A percentile compares a stretch with the other conserved stretches of the same genome.
These are phyloP conservation scores for Amanita brunnescens DNA, from an alignment of 768 basidiomycete genomes.

Conservation along the genomic window DNA sequence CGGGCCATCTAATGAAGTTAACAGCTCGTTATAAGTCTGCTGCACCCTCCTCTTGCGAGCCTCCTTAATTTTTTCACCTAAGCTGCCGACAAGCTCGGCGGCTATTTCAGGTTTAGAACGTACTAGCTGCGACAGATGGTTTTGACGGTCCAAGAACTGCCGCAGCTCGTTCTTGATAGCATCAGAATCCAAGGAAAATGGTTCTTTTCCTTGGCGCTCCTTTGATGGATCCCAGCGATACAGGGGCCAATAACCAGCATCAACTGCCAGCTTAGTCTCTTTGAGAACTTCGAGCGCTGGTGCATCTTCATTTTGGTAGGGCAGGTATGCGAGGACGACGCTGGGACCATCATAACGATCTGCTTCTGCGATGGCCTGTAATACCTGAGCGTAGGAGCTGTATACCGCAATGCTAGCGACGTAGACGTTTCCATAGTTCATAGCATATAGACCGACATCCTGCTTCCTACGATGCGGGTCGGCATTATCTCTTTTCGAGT, in stretches of 20 bases:
- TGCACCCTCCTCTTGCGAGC: constrained; percentile 76
- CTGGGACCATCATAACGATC: constrained; percentile 86
- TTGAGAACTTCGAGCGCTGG: constrained; percentile 87
- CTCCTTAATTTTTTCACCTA: constrained; percentile 79
- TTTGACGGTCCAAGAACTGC: constrained; percentile 92
- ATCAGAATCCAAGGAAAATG: constrained; percentile 90
- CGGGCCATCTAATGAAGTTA: constrained; percentile 80
- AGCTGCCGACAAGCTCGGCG: constrained; percentile 69
- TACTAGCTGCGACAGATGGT: constrained; percentile 91
- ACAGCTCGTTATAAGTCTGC: constrained; percentile 75
- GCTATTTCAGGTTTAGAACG: constrained; percentile 75
- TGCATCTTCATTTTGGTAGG: constrained; percentile 69
- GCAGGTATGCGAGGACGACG: constrained; percentile 90
- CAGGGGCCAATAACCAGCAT: constrained; percentile 95
- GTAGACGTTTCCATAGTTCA: constrained; percentile 97
- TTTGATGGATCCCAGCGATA: constrained; percentile 96
- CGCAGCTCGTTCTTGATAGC: constrained; percentile 89
- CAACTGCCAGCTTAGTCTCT: constrained; percentile 95
- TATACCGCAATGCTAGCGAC: constrained; percentile 95
- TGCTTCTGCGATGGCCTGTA: constrained; percentile 87
- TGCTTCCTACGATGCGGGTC: constrained; percentile 82
- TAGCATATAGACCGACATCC: constrained; percentile 94
- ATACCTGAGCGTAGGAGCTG: constrained; percentile 89
- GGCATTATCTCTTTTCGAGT: constrained; percentile 61
- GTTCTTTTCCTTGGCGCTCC: constrained; percentile 65